These are phyloP conservation scores for Leccinum pellstonianum DNA, from an alignment of 768 basidiomycete genomes.

Conservation along the genomic window DNA sequence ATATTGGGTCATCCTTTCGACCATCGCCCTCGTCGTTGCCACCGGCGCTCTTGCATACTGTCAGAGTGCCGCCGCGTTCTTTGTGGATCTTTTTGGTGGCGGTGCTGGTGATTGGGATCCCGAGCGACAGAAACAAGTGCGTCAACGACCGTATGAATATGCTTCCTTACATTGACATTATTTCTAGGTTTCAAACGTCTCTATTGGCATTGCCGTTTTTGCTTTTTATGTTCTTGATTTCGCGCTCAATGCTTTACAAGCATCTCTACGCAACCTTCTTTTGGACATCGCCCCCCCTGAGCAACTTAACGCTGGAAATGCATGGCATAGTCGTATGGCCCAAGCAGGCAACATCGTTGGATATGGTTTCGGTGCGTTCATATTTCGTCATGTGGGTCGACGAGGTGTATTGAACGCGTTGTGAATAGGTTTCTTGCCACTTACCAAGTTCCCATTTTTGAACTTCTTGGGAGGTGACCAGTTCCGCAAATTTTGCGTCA, in stretches of 20 bases:
- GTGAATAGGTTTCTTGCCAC: conserved; percentile 76
- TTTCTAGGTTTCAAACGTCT: conserved; percentile 58
- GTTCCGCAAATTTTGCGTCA: conserved; percentile 93
- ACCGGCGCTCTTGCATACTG: conserved; percentile 85
- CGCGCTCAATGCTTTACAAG: conserved; percentile 94
- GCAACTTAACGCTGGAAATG: conserved; percentile 92
- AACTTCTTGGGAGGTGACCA: conserved; percentile 84
- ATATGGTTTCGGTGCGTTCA: conserved; percentile 75
- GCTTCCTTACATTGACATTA: background rate
- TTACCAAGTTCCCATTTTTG: conserved; percentile 75
- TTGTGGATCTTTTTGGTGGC: conserved; percentile 74
- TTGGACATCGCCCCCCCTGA: conserved; percentile 86
- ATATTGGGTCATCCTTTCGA: conserved; percentile 92
- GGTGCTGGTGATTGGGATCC: conserved; percentile 90
- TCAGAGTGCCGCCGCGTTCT: conserved; percentile 60
- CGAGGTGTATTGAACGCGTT: conserved; percentile 8
- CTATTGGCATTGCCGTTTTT: conserved; percentile 83
- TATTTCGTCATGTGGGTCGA: background rate
- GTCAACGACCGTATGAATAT: conserved; percentile 18
- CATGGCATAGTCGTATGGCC: conserved; percentile 96
- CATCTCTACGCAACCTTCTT: conserved; percentile 89
- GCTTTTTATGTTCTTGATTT: conserved; percentile 96
- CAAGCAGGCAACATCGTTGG: conserved; percentile 97
- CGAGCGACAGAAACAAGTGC: conserved; percentile 56
- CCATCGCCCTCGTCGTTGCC: conserved; percentile 72